These are phyloP conservation scores for Onygena corvina DNA, from an alignment of 2,329 filamentous ascomycete species.

Conservation along the genomic window DNA sequence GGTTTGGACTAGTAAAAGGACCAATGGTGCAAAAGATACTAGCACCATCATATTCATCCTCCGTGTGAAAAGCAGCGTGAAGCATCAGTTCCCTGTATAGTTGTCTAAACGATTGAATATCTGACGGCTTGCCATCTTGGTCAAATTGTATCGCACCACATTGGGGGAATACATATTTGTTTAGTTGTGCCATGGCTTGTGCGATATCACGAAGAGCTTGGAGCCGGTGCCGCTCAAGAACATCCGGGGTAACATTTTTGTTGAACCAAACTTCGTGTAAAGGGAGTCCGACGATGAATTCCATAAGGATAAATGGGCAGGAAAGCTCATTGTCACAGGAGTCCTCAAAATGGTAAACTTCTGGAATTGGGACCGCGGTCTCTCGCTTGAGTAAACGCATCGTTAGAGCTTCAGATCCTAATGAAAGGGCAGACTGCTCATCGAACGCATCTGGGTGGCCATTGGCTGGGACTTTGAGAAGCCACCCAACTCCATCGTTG, in stretches of 20 bases:
- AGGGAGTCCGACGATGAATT: conserved; percentile 18
- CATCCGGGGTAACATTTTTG: conserved; percentile 7
- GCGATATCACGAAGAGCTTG: conserved; percentile 16
- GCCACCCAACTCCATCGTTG: conserved; percentile 16
- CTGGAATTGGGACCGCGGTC: conserved; percentile 24
- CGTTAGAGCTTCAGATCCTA: conserved; percentile 21
- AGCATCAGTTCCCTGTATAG: conserved; percentile 8
- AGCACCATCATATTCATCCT: conserved; percentile 8
- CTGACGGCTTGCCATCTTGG: conserved; percentile 10
- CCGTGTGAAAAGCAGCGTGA: not conserved
- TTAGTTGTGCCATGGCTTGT: conserved; percentile 18
- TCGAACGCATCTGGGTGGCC: conserved; percentile 17
- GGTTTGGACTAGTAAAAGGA: conserved; percentile 8
- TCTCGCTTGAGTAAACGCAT: conserved; percentile 23
- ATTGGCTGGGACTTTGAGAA: conserved; percentile 19
- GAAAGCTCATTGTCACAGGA: conserved; percentile 18
- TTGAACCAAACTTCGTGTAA: conserved; percentile 24
- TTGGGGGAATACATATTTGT: conserved; percentile 14
- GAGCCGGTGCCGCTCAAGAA: conserved; percentile 9
- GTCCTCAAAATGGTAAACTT: conserved; percentile 21
- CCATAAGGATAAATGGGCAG: conserved; percentile 23
- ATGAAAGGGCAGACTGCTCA: conserved; percentile 12
- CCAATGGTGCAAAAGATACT: conserved; percentile 4
- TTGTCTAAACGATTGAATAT: conserved; percentile 3
- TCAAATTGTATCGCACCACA: conserved; percentile 13